These are phyloP conservation scores for Exophiala spinifera DNA, from an alignment of 2,329 filamentous ascomycete genomes.

Conservation along the genomic window DNA sequence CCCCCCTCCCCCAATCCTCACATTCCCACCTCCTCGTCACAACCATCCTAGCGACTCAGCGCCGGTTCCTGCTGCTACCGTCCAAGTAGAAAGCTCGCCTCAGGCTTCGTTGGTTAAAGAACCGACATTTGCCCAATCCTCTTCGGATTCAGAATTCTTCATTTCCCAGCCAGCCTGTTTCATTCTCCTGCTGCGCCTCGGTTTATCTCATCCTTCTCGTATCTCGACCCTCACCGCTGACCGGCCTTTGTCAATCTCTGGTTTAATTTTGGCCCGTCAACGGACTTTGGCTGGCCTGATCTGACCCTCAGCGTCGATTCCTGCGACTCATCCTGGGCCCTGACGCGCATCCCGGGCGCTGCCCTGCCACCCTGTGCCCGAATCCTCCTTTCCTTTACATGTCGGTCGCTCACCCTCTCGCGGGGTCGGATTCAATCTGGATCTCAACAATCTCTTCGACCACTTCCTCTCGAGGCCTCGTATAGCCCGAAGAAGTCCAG, in stretches of 20 bases:
- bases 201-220: slow-evolving; percentile 1
- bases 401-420: slow-evolving; percentile 18
- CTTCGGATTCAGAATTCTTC: not conserved
- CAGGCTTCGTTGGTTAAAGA: slow-evolving; percentile 1
- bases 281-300: slow-evolving; percentile 1
- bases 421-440: slow-evolving; percentile 23
- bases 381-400: slow-evolving; percentile 22
- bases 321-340: not conserved
- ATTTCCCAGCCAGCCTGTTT: not conserved
- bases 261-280: not conserved
- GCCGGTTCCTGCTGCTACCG: too few species aligned
- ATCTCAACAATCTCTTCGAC: slow-evolving; percentile 9
- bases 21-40: not conserved
- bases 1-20: not conserved
- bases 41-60: too few species aligned
- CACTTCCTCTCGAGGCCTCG: slow-evolving; percentile 19
- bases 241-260: not conserved
- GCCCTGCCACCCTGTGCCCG: slow-evolving; percentile 16
- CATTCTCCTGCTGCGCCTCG: not conserved
- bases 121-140: not conserved
- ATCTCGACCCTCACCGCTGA: not conserved
- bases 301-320: not conserved
- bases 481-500: slow-evolving; percentile 18
- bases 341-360: slow-evolving; percentile 5
- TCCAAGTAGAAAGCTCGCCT: not conserved